Percentiles rank a stretch among this genome's conserved stretches.
phyloP scores from a whole-genome alignment of 164 flowering plant genomes.

The Paratinospora sagittata region DNA sequence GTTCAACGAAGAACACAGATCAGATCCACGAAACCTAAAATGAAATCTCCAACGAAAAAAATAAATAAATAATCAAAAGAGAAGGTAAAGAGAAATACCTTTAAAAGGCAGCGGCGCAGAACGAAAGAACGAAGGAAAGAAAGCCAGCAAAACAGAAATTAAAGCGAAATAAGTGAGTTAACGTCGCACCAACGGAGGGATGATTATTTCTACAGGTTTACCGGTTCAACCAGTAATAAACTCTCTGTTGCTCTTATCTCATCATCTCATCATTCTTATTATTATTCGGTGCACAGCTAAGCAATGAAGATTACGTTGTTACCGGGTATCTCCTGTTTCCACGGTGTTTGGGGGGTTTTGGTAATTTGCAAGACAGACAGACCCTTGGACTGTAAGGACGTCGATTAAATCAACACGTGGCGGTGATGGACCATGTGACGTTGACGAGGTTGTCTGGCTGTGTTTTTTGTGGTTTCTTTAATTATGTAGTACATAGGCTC shows the following conservation, averaged over 20 bases:
- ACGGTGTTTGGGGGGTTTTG: background rate
- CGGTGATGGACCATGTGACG: background rate
- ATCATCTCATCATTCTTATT: no score
- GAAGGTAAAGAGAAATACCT: background rate
- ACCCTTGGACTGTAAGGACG: background rate
- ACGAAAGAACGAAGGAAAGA: background rate
- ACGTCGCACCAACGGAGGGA: no score
- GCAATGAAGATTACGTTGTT: no score
- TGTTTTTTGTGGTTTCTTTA: no score
- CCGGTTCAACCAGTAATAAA: no score
- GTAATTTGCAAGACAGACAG: background rate
- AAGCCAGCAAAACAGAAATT: background rate
- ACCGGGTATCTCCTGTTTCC: background rate
- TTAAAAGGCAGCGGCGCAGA: background rate
- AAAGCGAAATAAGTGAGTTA: no score
- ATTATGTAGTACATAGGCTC: background rate
- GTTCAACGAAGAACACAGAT: background rate
- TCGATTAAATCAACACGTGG: background rate
- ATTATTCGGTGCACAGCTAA: no score
- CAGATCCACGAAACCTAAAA: background rate
- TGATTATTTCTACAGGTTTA: no score
- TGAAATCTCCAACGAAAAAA: background rate
- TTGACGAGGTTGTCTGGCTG: slow-evolving; percentile 1
- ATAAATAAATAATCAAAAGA: background rate
- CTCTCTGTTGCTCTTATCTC: no score